Base-by-base conservation (phyloP, 2,329 filamentous ascomycete genomes). In the Sclerotiophoma versabilis region DNA sequence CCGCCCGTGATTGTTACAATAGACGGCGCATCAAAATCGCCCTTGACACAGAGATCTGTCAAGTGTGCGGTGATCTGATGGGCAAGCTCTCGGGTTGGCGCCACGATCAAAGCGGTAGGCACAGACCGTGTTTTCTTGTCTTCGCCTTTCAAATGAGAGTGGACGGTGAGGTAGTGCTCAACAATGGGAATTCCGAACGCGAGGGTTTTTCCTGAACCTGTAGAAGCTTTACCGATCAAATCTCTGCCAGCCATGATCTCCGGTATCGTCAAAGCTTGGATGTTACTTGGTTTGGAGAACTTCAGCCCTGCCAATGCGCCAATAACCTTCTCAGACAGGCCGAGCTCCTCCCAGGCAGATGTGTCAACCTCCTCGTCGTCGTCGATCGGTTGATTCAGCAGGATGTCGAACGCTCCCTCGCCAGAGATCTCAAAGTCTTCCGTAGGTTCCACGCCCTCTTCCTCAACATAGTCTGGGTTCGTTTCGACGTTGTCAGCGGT, bases 131-230 rank as follows among this genome's bases (percentile, higher is more conserved):
- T 48, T n/a, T 66, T 60, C 5, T 48, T 6, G 3, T 43, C 78
- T 20, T 78, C 73, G 22, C 72, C 53, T 73, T 74, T 59, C 26
- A 55, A 20, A 32, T 57, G 50, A 70, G 70, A 55, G 84, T 56
- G 53, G 5, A 60, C 58, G 10, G 65, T 83, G 6, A 99, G 77
- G 81, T 89, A 97, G 49, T 84, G 83, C 74, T 99, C 93, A 9
- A 98, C 80, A 50, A 99, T 95, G 0, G 95, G 95, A 58, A 99
- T 92, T 1, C 89, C 92, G 74, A 96, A 99, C 0, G 95, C 93
- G 37, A 99, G 80, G 0, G 95, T 99, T 77, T 99, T 99, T 65
- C 95, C 95, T 12, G 95, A 98, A 62, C 95, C 95, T 0, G 95
- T 99, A 10, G 93, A 89, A 2, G 95, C 95, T 77, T 99, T 99